These are phyloP conservation scores for Parathielavia appendiculata DNA, from an alignment of 495 filamentous ascomycete genomes.

Conservation along the genomic window DNA sequence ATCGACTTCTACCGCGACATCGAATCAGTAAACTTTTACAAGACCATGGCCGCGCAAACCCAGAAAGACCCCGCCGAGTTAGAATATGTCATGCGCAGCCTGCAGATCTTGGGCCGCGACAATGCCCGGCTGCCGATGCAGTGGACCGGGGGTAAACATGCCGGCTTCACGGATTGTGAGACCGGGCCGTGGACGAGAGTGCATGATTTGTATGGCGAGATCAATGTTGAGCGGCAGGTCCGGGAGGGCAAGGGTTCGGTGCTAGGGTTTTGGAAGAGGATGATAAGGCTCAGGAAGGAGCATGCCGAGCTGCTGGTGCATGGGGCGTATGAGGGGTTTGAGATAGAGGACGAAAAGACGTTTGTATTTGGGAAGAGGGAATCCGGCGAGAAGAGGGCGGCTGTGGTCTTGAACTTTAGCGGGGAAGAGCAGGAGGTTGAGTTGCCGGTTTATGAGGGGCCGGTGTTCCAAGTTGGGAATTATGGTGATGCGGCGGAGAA, in stretches of 20 bases:
- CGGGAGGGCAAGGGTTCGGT: constrained; percentile 34
- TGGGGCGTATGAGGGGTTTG: constrained; percentile 42
- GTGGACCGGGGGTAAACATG: constrained; percentile 43
- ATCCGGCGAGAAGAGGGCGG: constrained; percentile 16
- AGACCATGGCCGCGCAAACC: constrained; percentile 28
- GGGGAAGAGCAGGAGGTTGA: constrained; percentile 24
- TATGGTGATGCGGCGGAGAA: constrained; percentile 19
- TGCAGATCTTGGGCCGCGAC: constrained; percentile 54
- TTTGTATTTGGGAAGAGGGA: constrained; percentile 43
- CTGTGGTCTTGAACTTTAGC: constrained; percentile 35
- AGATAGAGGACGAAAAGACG: constrained; percentile 34
- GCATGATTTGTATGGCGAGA: constrained; percentile 46
- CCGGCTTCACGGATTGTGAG: constrained; percentile 26
- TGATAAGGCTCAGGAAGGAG: constrained; percentile 39
- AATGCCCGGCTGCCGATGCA: constrained; percentile 57
- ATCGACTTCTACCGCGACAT: constrained; percentile 69
- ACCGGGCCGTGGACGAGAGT: constrained; percentile 51
- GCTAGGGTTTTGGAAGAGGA: constrained; percentile 43
- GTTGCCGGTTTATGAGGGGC: constrained; percentile 17
- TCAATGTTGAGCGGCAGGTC: constrained; percentile 49
- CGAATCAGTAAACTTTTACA: constrained; percentile 61
- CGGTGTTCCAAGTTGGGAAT: constrained; percentile 26
- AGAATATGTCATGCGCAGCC: constrained; percentile 48
- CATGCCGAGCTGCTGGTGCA: constrained; percentile 43
- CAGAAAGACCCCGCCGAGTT: constrained; percentile 33